Evolutionary conservation across 75 land plant genomes (phyloP).

Genomic region (Picea sitchensis): DNA sequence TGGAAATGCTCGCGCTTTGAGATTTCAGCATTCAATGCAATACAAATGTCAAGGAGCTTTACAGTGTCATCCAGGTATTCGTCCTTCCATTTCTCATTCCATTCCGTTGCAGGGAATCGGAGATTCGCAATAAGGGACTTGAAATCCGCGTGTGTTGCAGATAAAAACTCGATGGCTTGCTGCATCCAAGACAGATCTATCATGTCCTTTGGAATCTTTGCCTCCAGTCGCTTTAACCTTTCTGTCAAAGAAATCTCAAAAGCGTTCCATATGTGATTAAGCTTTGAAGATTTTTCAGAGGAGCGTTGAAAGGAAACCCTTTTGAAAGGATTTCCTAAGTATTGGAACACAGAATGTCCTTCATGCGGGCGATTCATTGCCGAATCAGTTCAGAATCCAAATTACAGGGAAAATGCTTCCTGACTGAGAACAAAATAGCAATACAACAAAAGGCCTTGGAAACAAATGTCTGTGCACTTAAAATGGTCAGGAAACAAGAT

Average conservation of each 20-base stretch:
- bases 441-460: too few relatives aligned
- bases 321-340: slow-evolving; percentile 59
- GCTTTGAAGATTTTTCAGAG: slow-evolving; percentile 18
- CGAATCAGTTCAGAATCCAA: too few relatives aligned
- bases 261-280: slow-evolving; percentile 19
- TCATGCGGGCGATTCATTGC: slow-evolving; percentile 57
- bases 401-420: too few relatives aligned
- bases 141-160: slow-evolving; percentile 26
- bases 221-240: slow-evolving; percentile 37
- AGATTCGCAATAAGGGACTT: too few relatives aligned
- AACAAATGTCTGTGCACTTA: too few relatives aligned
- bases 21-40: background rate
- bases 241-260: slow-evolving; percentile 49
- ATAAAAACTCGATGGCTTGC: slow-evolving; percentile 41
- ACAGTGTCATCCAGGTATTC: too few relatives aligned
- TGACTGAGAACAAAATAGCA: too few relatives aligned
- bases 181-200: slow-evolving; percentile 64
- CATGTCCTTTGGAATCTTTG: slow-evolving; percentile 18
- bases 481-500: too few relatives aligned
- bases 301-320: slow-evolving; percentile 37
- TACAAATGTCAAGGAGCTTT: too few relatives aligned
- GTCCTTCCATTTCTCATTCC: too few relatives aligned
- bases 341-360: slow-evolving; percentile 33
- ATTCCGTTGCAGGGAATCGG: too few relatives aligned
- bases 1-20: too few relatives aligned